Percentiles rank a stretch among this genome's conserved stretches.
Conservation (phyloP, 495 filamentous ascomycete species). For the Penicillium pulvis region DNA sequence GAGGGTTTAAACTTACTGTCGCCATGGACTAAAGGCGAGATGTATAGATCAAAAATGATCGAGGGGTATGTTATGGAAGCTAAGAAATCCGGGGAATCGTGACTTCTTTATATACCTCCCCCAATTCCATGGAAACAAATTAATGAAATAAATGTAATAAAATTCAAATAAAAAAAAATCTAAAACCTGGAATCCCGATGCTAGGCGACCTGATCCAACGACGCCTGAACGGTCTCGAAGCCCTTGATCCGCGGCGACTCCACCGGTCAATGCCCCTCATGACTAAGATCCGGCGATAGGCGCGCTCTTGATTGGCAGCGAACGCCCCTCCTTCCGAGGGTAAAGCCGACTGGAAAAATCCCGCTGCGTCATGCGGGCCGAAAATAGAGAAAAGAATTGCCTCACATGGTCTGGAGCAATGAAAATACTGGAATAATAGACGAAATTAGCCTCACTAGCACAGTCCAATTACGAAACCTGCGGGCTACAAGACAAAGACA, state of each 20-base stretch:
- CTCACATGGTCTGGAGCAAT: constrained; percentile 13
- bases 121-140: neutral
- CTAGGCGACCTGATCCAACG: constrained; percentile 3
- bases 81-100: constrained; percentile 11
- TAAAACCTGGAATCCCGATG: constrained; percentile 6
- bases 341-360: constrained; percentile 29
- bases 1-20: constrained; percentile 17
- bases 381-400: constrained; percentile 27
- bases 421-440: neutral
- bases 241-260: constrained; percentile 19
- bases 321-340: constrained; percentile 28
- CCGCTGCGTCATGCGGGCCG: constrained; percentile 39
- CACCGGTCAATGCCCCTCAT: constrained; percentile 20
- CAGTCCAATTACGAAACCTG: neutral
- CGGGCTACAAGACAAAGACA: neutral
- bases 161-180: neutral
- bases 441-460: neutral
- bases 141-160: neutral
- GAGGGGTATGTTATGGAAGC: neutral
- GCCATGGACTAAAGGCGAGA: constrained; percentile 6
- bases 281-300: constrained; percentile 31
- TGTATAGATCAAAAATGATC: constrained; percentile 8
- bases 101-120: constrained; percentile 2
- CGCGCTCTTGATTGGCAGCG: constrained; percentile 21
- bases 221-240: constrained; percentile 24